Evolutionary conservation across 2,329 filamentous ascomycete species (phyloP), one percentile per base, ranked within the genome.

Genomic region (Aspergillus luchuensis): DNA sequence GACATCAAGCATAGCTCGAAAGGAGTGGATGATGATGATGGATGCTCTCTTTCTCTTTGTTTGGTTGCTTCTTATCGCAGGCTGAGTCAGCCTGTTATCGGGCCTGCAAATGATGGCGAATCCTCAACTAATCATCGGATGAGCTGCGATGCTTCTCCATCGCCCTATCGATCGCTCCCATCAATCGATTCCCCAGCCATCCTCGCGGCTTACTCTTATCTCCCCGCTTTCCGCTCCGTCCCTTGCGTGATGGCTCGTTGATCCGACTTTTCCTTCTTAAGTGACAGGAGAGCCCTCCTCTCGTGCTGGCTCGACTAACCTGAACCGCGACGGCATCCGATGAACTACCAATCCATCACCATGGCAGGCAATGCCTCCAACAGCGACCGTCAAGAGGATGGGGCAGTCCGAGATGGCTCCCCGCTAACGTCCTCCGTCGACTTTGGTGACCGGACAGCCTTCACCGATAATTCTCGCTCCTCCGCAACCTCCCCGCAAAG

Each of bases 401-500:
- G 25, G 52, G 21, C 58, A 17, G 23, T 48, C 30, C 21, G 43
- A 28, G 61, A 61, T 52, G 56, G 47, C 17, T 57, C 60, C 8
- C 62, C 59, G 52, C n/a, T 11, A 21, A 48, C 28, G 51, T 36
- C 15, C 43, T 30, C 53, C 13, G 33, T 53, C 43, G 51, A 52
- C 17, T 51, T 64, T 43, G 19, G 54, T 50, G 39, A 55, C 8
- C 57, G 47, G 23, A 25, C 45, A 41, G 36, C 23, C 8, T 47
- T 41, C n/a, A 21, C 41, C 1, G 56, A 58, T 30, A 17, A 38
- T 23, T 19, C 33, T n/a, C 62, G 52, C 58, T 55, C 57, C 15
- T 56, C 60, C 13, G 63, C 51, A 30, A 72, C 72, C 30, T 74
- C 75, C 36, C 65, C 75, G 17, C 76, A 78, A 63, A 92, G 92